phyloP scores from a whole-genome alignment of 805 yeast genomes.

The Saturnispora hagleri region DNA sequence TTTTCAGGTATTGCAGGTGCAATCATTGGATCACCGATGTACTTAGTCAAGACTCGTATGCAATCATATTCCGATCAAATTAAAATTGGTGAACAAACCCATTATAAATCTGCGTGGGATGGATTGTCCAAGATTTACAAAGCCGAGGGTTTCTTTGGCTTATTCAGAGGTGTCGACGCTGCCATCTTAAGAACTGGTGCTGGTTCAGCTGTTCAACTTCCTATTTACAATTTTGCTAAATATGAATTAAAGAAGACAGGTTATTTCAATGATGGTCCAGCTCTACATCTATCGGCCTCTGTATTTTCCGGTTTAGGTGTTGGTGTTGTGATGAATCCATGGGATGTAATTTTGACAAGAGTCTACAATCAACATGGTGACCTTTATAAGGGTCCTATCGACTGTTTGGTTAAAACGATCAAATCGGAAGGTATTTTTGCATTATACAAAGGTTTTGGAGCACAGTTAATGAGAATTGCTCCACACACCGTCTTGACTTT shows the following conservation, averaged over 20 bases:
- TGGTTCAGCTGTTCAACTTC: slow-evolving; percentile 92
- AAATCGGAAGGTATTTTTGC: slow-evolving; percentile 78
- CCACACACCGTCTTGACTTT: slow-evolving; percentile 90
- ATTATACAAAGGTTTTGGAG: slow-evolving; percentile 89
- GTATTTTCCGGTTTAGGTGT: slow-evolving; percentile 86
- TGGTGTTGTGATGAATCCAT: slow-evolving; percentile 92
- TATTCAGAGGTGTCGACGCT: slow-evolving; percentile 88
- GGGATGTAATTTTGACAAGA: slow-evolving; percentile 92
- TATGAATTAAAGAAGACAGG: slow-evolving; percentile 44
- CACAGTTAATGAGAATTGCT: slow-evolving; percentile 84
- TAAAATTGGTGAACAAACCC: slow-evolving; percentile 86
- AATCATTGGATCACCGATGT: slow-evolving; percentile 81
- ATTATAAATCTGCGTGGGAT: slow-evolving; percentile 58
- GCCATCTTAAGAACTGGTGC: slow-evolving; percentile 91
- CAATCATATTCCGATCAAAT: slow-evolving; percentile 70
- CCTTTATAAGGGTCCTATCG: slow-evolving; percentile 77
- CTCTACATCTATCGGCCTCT: slow-evolving; percentile 63
- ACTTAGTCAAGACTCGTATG: slow-evolving; percentile 90
- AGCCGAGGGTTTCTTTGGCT: slow-evolving; percentile 67
- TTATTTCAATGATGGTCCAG: slow-evolving; percentile 52
- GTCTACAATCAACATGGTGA: slow-evolving; percentile 79
- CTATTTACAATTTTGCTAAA: slow-evolving; percentile 78
- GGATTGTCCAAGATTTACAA: slow-evolving; percentile 57
- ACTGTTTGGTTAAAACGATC: slow-evolving; percentile 80
- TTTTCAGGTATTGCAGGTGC: slow-evolving; percentile 87